Evolutionary conservation across 2,329 filamentous ascomycete species (phyloP).

Genomic region (Diplodia corticola): DNA sequence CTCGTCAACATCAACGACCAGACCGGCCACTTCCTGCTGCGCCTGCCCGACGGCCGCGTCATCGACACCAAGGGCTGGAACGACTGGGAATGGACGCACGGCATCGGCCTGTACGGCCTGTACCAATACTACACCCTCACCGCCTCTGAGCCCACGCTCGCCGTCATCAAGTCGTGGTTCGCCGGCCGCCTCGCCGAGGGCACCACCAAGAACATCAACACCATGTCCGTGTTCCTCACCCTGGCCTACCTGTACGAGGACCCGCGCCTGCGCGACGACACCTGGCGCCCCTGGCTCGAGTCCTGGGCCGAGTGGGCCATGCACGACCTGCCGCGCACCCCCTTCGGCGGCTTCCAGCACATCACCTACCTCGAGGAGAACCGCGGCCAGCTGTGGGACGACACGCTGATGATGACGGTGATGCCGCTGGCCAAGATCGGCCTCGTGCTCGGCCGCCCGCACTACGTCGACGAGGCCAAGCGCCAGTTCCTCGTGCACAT

Average conservation of each 20-base stretch:
- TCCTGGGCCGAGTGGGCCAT: conserved; percentile 82
- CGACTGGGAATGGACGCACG: conserved; percentile 82
- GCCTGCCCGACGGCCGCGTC: conserved; percentile 68
- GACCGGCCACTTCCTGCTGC: conserved; percentile 72
- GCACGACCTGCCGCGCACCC: conserved; percentile 71
- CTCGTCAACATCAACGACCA: conserved; percentile 76
- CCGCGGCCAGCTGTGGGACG: conserved; percentile 77
- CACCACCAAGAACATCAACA: conserved; percentile 85
- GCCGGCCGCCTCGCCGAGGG: conserved; percentile 65
- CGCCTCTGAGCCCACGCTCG: conserved; percentile 59
- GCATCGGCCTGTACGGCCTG: conserved; percentile 76
- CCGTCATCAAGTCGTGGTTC: conserved; percentile 75
- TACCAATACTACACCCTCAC: conserved; percentile 80
- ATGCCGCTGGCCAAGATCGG: conserved; percentile 80
- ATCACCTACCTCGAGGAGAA: conserved; percentile 72
- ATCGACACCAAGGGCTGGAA: conserved; percentile 86
- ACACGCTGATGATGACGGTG: conserved; percentile 87
- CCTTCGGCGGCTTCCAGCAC: conserved; percentile 72
- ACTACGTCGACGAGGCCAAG: conserved; percentile 77
- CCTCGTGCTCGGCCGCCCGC: conserved; percentile 64
- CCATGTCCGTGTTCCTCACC: conserved; percentile 76
- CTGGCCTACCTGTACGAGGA: conserved; percentile 77
- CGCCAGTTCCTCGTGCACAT: conserved; percentile 75
- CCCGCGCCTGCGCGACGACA: conserved; percentile 58
- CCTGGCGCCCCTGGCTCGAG: conserved; percentile 75